phyloP scores from a whole-genome alignment of 225 moss, liverwort and hornwort species.

The Rhytidiadelphus loreus region DNA sequence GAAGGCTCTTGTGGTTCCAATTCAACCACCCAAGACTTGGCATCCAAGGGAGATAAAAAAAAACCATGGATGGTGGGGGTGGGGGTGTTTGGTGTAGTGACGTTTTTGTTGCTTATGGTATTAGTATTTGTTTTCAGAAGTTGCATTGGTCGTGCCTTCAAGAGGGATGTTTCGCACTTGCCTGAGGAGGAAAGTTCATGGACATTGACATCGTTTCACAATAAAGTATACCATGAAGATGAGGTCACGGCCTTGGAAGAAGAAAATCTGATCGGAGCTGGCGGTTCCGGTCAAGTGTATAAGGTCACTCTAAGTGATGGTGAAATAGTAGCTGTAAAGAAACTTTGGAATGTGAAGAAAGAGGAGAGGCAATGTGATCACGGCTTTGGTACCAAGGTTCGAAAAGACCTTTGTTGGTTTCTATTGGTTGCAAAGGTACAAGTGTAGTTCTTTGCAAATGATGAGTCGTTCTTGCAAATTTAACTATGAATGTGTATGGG shows the following conservation, averaged over 20 bases:
- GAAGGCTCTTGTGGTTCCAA: background rate
- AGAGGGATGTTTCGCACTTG: rapidly evolving
- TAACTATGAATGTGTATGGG: background rate
- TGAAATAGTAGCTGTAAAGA: background rate
- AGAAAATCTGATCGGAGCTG: background rate
- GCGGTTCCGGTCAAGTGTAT: background rate
- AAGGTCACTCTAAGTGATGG: background rate
- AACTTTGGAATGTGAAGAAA: background rate
- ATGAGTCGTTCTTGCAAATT: rapidly evolving
- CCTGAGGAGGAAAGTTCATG: rapidly evolving
- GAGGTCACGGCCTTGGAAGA: background rate
- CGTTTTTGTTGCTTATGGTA: background rate
- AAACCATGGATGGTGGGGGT: background rate
- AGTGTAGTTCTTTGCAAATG: rapidly evolving
- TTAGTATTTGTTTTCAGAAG: background rate
- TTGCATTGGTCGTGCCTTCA: rapidly evolving
- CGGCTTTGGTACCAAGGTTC: background rate
- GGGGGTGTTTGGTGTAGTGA: background rate
- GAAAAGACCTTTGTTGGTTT: rapidly evolving
- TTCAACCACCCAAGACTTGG: background rate
- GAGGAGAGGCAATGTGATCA: background rate
- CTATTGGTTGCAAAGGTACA: background rate
- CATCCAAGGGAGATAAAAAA: rapidly evolving
- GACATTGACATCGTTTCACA: background rate
- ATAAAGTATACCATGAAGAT: background rate